Base-by-base conservation (phyloP, 1,284 basidiomycete species). In the Cutaneotrichosporon dermatis region DNA sequence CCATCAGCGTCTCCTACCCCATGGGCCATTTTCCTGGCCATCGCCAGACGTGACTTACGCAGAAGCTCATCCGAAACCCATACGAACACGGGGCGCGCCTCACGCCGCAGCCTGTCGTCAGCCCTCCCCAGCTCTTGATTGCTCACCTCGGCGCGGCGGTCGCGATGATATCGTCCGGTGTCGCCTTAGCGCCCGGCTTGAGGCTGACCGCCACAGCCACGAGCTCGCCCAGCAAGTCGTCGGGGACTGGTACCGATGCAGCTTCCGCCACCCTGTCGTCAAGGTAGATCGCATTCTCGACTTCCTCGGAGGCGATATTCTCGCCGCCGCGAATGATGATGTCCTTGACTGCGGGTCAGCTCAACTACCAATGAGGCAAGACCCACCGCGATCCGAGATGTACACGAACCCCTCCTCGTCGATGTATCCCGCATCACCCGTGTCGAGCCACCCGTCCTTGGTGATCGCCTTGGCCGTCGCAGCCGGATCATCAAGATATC, bases 311-410 rank as follows among this genome's bases (percentile, higher is more conserved):
- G 0, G 71, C 51, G 60, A 76, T 74, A 52, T 76, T 76, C 61
- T 76, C 75, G 8, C 73, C 75, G n/a, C 73, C 73, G 8, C 73
- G 70, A 35, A 76, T 74, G 48, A 76, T 74, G 45, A 76, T 70
- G 59, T 76, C 75, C 53, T 63, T 63, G 58, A 57, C 54, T 25
- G 3, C 25, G 2, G 2, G 25, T 25, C 25, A 25, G 25, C 25
- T 25, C 25, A 3, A 25, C 25, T 3, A 2, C 25, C 25, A 25
- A 25, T 3, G 25, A 25, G 25, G 25, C 3, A 25, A 25, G 25
- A 25, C 25, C 25, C 25, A 25, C 25, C 25, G 4, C 74, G 60
- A 57, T 76, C 74, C 34, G 67, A 65, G 57, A 76, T 67, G 54
- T 68, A 74, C 25, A 74, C 34, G 60, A 71, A 75, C 0, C 72